Evolutionary conservation across 345 rosid genomes (phyloP), one percentile per base, ranked within the genome.

Genomic region (Crucihimalaya himalaica): DNA sequence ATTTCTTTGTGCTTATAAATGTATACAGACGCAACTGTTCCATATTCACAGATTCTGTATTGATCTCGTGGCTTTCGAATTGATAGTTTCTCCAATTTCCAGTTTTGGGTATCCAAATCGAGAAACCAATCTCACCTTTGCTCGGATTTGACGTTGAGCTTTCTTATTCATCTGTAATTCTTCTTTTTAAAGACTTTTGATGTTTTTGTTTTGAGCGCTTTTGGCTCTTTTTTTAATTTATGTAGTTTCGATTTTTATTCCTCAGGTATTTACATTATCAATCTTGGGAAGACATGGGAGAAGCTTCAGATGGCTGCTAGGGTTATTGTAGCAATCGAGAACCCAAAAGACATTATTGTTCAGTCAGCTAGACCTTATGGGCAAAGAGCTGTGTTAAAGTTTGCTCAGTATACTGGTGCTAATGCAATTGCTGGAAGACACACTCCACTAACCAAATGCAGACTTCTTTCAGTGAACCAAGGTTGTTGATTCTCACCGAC

Each of bases 351-450:
- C 68, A 92, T 90, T 2, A 90, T 92, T 76, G 98, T 92, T 27
- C 97, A 92, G 65, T 89, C 96, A 21, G 96, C 97, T 3, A 85
- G 96, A 75, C 96, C 96, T 1, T 92, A 92, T 78, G 98, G 96
- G 48, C 98, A 92, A 80, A 85, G 95, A 63, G 98, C 96, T 72
- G 96, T 90, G 0, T 71, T 92, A 54, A 92, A 92, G 81, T 92
- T 92, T 72, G 94, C 98, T 0, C 92, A 92, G 39, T 82, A 82
- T 79, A 89, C 92, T 23, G 92, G 94, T 53, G 88, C 85, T 13
- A 87, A 88, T 63, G 97, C 97, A 0, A 88, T 92, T 76, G 97
- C 96, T 61, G 97, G 97, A 20, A 86, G 97, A 82, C 97, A 92
- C 70, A 92, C 96, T 50, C 98, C 72, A 92, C 98, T 27, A 92